phyloP scores from a whole-genome alignment of 2,329 filamentous ascomycete genomes.

The Beauveria scarabaeidicola region DNA sequence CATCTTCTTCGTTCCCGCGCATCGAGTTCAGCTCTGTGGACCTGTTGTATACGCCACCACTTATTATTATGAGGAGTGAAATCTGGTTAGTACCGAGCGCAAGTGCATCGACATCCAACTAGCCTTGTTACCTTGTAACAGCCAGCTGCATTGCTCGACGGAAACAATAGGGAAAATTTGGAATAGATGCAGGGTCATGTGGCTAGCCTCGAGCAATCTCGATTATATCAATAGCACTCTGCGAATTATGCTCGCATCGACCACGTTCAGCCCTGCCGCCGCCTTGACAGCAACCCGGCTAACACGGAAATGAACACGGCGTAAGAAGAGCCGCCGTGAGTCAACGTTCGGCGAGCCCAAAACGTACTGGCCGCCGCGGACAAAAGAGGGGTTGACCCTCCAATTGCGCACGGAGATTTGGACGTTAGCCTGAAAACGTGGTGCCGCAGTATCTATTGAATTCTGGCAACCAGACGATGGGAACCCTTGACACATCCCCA shows the following conservation, averaged over 20 bases:
- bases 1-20: no score
- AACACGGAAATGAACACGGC: constrained; percentile 1
- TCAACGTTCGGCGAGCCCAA: constrained; percentile 11
- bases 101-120: neutral
- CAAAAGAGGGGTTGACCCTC: neutral
- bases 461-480: neutral
- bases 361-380: constrained; percentile 6
- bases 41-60: neutral
- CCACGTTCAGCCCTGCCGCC: neutral
- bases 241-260: neutral
- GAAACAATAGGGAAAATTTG: neutral
- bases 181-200: neutral
- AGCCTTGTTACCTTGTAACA: no score
- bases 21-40: neutral
- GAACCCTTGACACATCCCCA: neutral
- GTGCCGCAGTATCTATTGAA: no score
- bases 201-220: neutral
- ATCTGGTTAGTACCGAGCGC: neutral
- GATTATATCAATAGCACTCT: neutral
- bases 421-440: neutral
- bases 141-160: neutral
- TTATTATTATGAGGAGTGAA: no score
- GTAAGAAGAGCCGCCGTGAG: neutral
- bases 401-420: neutral
- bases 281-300: neutral